Evolutionary conservation across 345 rosid genomes (phyloP).

Genomic region (Hibiscus tridactylites): DNA sequence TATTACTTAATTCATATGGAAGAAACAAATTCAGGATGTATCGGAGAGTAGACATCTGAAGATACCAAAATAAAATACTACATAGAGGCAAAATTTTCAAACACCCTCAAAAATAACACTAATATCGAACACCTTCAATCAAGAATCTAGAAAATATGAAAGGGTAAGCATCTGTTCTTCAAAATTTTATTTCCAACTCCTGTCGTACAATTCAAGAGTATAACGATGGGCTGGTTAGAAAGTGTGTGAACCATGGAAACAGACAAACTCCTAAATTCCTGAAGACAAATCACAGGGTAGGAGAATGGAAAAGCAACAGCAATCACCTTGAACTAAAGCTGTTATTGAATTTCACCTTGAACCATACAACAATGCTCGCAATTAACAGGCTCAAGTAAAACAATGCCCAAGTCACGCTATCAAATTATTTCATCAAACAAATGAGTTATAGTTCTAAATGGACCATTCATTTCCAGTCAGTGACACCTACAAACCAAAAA

Average conservation of each 20-base stretch:
- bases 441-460: neutral
- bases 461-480: neutral
- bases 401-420: neutral
- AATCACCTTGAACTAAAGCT: neutral
- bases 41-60: neutral
- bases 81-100: neutral
- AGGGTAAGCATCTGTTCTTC: neutral
- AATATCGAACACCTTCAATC: neutral
- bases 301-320: neutral
- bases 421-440: neutral
- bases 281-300: neutral
- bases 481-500: neutral
- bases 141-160: neutral
- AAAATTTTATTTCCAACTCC: neutral
- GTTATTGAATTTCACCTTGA: neutral
- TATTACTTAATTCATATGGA: neutral
- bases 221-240: neutral
- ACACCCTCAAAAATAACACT: neutral
- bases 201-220: neutral
- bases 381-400: neutral
- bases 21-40: neutral
- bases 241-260: neutral
- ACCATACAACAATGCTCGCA: neutral
- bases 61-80: neutral
- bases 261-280: neutral